A percentile compares a stretch with the other conserved stretches of the same genome.
phyloP scores from a whole-genome alignment of 805 yeast species.

The Clavispora vitiphila region DNA sequence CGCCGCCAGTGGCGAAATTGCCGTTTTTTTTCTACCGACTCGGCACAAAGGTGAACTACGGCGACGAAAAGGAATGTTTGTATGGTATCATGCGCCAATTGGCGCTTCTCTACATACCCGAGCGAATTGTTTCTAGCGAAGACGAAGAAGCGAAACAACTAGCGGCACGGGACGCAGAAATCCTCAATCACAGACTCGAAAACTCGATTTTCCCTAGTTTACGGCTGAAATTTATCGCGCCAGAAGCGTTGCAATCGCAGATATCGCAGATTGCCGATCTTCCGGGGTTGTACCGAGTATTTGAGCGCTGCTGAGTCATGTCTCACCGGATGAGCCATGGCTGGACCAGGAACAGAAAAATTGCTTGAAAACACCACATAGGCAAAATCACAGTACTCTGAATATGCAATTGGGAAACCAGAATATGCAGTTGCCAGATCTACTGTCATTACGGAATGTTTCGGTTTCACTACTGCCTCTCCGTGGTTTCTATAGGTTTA shows the following conservation, averaged over 20 bases:
- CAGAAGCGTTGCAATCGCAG: conserved; percentile 45
- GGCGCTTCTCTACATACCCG: conserved; percentile 72
- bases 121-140: conserved; percentile 24
- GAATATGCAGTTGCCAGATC: too few relatives aligned
- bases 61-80: conserved; percentile 64
- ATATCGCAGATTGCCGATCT: conserved; percentile 84
- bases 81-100: conserved; percentile 60
- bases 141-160: conserved; percentile 6
- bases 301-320: conserved; percentile 73
- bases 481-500: too few relatives aligned
- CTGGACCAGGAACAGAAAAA: neutral
- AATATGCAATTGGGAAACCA: too few relatives aligned
- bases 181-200: conserved; percentile 41
- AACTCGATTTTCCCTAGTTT: conserved; percentile 60
- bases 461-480: too few relatives aligned
- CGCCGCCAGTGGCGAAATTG: conserved; percentile 59
- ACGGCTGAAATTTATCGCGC: conserved; percentile 60
- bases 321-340: neutral
- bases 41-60: conserved; percentile 58
- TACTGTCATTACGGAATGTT: too few relatives aligned
- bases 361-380: too few relatives aligned
- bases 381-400: too few relatives aligned
- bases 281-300: conserved; percentile 86
- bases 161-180: conserved; percentile 13
- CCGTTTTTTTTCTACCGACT: conserved; percentile 63